Conservation (phyloP, 805 yeast species). For the Starmerella sirachaensis region DNA sequence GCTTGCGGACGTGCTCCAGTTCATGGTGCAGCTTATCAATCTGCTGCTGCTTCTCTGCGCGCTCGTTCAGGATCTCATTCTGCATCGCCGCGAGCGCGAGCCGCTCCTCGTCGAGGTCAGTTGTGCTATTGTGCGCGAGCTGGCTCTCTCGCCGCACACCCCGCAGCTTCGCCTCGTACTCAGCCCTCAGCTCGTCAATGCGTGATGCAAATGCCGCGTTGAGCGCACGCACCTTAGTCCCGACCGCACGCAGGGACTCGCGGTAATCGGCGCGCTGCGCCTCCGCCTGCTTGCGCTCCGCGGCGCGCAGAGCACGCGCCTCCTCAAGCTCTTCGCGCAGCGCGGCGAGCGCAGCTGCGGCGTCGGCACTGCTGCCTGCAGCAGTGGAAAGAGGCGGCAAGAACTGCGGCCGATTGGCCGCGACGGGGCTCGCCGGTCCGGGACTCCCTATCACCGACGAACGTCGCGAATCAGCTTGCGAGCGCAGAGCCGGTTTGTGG, state of each 20-base stretch:
- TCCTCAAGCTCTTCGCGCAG: conserved; percentile 23
- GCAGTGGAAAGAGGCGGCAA: neutral
- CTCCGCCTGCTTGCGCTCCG: conserved; percentile 25
- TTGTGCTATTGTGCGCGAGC: conserved; percentile 3
- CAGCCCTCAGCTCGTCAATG: conserved; percentile 17
- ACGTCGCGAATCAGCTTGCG: neutral
- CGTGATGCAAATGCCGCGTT: conserved; percentile 20
- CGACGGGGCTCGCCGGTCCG: no score
- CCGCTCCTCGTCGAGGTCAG: conserved; percentile 26
- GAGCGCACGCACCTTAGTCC: conserved; percentile 22
- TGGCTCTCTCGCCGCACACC: conserved; percentile 18
- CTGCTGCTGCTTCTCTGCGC: conserved; percentile 18
- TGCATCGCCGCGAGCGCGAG: conserved; percentile 29
- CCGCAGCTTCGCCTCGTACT: conserved; percentile 20
- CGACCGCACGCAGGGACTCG: conserved; percentile 18
- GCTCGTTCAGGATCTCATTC: conserved; percentile 27
- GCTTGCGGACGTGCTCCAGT: conserved; percentile 16
- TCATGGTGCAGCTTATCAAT: conserved; percentile 16
- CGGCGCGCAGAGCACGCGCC: conserved; percentile 24
- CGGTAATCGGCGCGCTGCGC: conserved; percentile 27
- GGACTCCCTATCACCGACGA: no score
- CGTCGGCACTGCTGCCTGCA: neutral
- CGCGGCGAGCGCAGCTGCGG: conserved; percentile 1
- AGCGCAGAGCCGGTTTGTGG: conserved; percentile 19
- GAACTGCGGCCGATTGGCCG: no score